These are phyloP conservation scores for Cystofilobasidium bisporidii DNA, from an alignment of 768 basidiomycete genomes.

Conservation along the genomic window DNA sequence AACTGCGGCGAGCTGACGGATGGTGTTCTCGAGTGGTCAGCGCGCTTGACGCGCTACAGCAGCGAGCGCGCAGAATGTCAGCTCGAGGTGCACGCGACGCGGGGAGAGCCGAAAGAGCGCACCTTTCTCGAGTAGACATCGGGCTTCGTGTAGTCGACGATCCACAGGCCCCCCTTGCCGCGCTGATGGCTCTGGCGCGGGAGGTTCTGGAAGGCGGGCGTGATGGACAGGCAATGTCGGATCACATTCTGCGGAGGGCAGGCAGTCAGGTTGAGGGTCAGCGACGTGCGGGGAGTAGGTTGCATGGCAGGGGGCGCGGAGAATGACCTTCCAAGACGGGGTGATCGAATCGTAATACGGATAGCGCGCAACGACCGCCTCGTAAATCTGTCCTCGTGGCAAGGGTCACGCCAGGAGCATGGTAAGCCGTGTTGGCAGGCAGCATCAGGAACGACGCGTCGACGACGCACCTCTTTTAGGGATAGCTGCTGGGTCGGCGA, in stretches of 20 bases:
- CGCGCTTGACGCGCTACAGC: too few relatives aligned
- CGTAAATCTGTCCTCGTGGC: neutral
- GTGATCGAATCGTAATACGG: neutral
- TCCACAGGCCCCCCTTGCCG: neutral
- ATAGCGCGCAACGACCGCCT: neutral
- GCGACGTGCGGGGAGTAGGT: too few relatives aligned
- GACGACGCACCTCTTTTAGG: neutral
- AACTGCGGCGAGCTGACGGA: too few relatives aligned
- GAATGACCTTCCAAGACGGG: neutral
- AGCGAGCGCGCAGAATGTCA: too few relatives aligned
- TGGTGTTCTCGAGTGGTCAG: too few relatives aligned
- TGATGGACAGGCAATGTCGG: constrained; percentile 4
- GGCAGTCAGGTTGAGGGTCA: neutral
- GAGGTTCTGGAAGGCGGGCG: neutral
- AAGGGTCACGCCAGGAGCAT: too few relatives aligned
- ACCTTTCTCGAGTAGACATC: constrained; percentile 2
- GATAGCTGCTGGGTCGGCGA: neutral
- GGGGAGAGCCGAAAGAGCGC: neutral
- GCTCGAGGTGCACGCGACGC: too few relatives aligned
- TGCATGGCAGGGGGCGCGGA: too few relatives aligned
- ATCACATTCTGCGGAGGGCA: neutral
- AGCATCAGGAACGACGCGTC: too few relatives aligned
- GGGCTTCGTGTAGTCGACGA: neutral
- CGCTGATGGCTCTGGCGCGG: neutral
- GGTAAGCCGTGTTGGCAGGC: too few relatives aligned